These are phyloP conservation scores for Pseudognaphalium luteoalbum DNA, from an alignment of 129 eudicot genomes.

Conservation along the genomic window DNA sequence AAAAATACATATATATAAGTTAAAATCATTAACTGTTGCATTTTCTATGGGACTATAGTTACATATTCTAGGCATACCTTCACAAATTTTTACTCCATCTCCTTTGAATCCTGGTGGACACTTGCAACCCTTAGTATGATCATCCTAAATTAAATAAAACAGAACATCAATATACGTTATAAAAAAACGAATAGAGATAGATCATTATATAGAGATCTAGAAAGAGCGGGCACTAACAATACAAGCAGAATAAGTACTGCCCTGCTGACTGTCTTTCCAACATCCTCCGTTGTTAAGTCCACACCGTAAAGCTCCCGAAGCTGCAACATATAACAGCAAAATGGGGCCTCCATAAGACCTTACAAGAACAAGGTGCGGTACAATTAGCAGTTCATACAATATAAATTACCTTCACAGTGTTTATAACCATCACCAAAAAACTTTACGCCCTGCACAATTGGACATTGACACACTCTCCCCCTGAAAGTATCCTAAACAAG, in stretches of 20 bases:
- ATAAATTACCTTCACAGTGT: conserved; percentile 77
- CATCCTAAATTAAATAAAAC: conserved; percentile 44
- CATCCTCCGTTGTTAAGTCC: conserved; percentile 48
- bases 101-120: conserved; percentile 91
- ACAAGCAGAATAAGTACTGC: conserved; percentile 38
- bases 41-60: background rate
- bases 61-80: conserved; percentile 43
- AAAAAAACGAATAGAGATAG: background rate
- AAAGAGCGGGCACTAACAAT: conserved; percentile 30
- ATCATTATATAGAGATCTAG: background rate
- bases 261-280: conserved; percentile 44
- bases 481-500: conserved; percentile 82
- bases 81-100: conserved; percentile 71
- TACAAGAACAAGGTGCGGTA: background rate
- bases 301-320: conserved; percentile 84
- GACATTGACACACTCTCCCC: conserved; percentile 92
- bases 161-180: background rate
- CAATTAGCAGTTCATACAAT: background rate
- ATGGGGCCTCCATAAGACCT: background rate
- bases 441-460: conserved; percentile 76
- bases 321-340: conserved; percentile 37
- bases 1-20: too few relatives aligned
- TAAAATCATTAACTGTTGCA: background rate
- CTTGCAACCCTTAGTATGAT: conserved; percentile 75
- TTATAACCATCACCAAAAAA: conserved; percentile 87